phyloP scores from a whole-genome alignment of 202 grass and related monocot species.

The Setaria italica region DNA sequence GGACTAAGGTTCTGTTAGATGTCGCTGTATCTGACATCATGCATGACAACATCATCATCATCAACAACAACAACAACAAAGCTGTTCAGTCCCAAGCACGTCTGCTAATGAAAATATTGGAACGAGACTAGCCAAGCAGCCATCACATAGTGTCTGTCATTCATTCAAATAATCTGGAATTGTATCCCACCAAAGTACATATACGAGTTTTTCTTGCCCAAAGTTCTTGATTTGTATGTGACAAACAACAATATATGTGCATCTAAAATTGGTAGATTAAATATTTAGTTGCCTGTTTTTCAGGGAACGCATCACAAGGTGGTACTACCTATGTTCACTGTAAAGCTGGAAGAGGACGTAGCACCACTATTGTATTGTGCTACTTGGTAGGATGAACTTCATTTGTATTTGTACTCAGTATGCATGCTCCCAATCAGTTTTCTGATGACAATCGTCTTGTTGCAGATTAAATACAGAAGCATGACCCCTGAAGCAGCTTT shows the following conservation, averaged over 20 bases:
- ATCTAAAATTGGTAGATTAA: constrained; percentile 8
- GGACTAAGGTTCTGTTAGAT: constrained; percentile 43
- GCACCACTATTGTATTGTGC: constrained; percentile 93
- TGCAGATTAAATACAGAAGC: constrained; percentile 73
- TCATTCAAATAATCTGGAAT: constrained; percentile 19
- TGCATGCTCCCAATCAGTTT: constrained; percentile 17
- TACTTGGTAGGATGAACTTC: constrained; percentile 72
- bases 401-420: constrained; percentile 3
- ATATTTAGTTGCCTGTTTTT: background rate
- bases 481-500: constrained; percentile 83
- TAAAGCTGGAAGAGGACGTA: constrained; percentile 96
- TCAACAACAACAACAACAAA: no score
- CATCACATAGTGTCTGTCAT: background rate
- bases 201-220: background rate
- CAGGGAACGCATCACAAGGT: constrained; percentile 68
- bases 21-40: constrained; percentile 28
- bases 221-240: background rate
- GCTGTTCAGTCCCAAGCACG: background rate
- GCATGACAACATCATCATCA: constrained; percentile 1
- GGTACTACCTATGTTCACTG: constrained; percentile 90
- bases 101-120: constrained; percentile 1
- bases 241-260: background rate
- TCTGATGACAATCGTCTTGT: constrained; percentile 22
- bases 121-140: background rate
- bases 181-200: background rate